Percentiles rank a stretch among this genome's conserved stretches.
Conservation (phyloP, 805 yeast species). For the Pichia thaimueangensis region DNA sequence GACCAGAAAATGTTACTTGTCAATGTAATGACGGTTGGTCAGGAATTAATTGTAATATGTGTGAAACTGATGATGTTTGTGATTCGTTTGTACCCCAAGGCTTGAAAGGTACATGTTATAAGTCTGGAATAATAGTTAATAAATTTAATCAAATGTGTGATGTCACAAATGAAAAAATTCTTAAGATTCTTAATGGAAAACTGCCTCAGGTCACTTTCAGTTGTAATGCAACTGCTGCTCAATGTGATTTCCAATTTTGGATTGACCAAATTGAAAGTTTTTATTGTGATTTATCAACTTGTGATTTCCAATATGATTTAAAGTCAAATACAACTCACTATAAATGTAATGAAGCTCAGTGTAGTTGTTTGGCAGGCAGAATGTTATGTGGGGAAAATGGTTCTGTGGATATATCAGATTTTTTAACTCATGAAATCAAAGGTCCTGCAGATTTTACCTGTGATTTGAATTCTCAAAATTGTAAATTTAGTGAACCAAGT, state of each 20-base stretch:
- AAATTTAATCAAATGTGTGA: constrained; percentile 87
- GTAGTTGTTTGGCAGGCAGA: constrained; percentile 86
- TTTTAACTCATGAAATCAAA: constrained; percentile 76
- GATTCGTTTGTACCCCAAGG: constrained; percentile 82
- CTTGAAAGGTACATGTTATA: constrained; percentile 81
- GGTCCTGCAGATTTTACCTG: constrained; percentile 95
- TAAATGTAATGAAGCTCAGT: constrained; percentile 68
- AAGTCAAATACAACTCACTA: constrained; percentile 63
- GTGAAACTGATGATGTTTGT: constrained; percentile 68
- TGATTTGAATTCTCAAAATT: constrained; percentile 51
- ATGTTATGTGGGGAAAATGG: constrained; percentile 94
- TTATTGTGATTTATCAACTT: constrained; percentile 74
- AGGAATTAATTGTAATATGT: constrained; percentile 91
- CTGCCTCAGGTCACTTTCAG: constrained; percentile 89
- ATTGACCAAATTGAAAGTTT: constrained; percentile 85
- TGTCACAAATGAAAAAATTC: constrained; percentile 83
- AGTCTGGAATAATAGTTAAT: constrained; percentile 75
- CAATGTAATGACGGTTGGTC: constrained; percentile 82
- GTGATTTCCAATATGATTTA: constrained; percentile 63
- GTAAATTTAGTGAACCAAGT: constrained; percentile 88
- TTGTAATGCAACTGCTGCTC: constrained; percentile 59
- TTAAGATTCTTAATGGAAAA: constrained; percentile 70
- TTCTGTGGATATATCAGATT: constrained; percentile 90
- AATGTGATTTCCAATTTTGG: constrained; percentile 94
- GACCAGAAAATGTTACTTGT: constrained; percentile 51